Conservation (phyloP, 1,139 yeast genomes). For the Scheffersomyces cryptocercus region DNA sequence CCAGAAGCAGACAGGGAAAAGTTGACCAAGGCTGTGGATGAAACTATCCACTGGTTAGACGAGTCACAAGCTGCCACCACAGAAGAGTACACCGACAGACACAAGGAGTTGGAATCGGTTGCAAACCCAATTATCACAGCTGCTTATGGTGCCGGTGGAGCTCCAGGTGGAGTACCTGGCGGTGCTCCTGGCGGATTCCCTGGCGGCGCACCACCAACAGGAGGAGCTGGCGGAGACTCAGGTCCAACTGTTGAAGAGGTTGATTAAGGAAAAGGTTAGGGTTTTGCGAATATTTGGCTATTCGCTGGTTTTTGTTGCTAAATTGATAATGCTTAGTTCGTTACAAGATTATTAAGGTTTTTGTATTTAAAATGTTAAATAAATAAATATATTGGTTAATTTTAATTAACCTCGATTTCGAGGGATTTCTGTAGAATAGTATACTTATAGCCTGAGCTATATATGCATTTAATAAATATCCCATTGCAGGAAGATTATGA, state of each 20-base stretch:
- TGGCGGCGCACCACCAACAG: conserved; percentile 36
- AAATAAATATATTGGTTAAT: too few species aligned
- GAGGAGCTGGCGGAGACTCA: conserved; percentile 30
- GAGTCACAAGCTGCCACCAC: conserved; percentile 52
- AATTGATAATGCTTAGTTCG: too few species aligned
- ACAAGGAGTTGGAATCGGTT: conserved; percentile 63
- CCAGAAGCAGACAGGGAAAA: conserved; percentile 43
- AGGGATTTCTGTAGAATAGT: too few species aligned
- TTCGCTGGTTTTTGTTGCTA: too few species aligned
- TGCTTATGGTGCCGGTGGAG: conserved; percentile 60
- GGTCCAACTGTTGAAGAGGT: conserved; percentile 80
- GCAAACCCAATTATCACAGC: conserved; percentile 68
- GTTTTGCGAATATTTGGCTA: background rate
- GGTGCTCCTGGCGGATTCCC: conserved; percentile 38
- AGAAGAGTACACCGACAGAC: conserved; percentile 59
- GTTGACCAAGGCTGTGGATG: conserved; percentile 42
- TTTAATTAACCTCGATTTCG: too few species aligned
- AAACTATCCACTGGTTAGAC: conserved; percentile 52
- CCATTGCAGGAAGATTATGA: background rate
- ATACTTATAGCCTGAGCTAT: background rate
- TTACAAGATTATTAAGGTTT: too few species aligned
- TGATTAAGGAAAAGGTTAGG: conserved; percentile 37
- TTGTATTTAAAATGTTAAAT: too few species aligned
- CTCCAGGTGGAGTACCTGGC: conserved; percentile 27
- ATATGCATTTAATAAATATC: background rate